Percentiles rank a stretch among this genome's conserved stretches.
phyloP scores from a whole-genome alignment of 129 eudicot species.

The Helianthus annuus region DNA sequence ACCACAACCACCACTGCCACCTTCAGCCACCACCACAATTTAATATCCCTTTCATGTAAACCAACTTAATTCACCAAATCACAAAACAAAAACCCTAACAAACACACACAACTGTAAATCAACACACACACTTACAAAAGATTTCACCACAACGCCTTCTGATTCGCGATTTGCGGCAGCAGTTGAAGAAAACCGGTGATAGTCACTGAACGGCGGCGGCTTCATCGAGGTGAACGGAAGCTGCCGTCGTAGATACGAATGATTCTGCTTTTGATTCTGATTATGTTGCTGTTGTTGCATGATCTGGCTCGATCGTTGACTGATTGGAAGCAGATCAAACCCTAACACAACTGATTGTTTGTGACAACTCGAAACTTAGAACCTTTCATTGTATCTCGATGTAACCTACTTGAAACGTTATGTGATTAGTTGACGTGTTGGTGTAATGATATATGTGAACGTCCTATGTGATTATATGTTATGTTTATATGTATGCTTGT shows the following conservation, averaged over 20 bases:
- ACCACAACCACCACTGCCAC: no score
- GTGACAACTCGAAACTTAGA: no score
- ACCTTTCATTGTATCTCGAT: no score
- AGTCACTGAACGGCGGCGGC: constrained; percentile 89
- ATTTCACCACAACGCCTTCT: constrained; percentile 63
- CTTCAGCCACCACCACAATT: no score
- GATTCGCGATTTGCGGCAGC: constrained; percentile 32
- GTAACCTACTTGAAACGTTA: no score
- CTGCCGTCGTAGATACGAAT: constrained; percentile 50
- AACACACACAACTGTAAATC: not conserved
- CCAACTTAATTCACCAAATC: constrained; percentile 2
- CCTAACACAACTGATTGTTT: constrained; percentile 15
- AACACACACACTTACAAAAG: constrained; percentile 53
- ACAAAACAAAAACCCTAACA: not conserved
- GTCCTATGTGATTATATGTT: no score
- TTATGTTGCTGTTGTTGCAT: constrained; percentile 36
- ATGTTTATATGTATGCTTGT: no score
- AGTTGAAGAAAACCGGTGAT: constrained; percentile 58
- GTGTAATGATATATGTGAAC: no score
- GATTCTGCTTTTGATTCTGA: constrained; percentile 25
- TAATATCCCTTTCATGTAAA: no score
- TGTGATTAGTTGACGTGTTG: no score
- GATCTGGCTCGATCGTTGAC: constrained; percentile 30
- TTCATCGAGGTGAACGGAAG: constrained; percentile 67
- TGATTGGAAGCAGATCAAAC: constrained; percentile 30